Base-by-base conservation (phyloP, 164 flowering plant genomes). In the Magnolia changhungtana region DNA sequence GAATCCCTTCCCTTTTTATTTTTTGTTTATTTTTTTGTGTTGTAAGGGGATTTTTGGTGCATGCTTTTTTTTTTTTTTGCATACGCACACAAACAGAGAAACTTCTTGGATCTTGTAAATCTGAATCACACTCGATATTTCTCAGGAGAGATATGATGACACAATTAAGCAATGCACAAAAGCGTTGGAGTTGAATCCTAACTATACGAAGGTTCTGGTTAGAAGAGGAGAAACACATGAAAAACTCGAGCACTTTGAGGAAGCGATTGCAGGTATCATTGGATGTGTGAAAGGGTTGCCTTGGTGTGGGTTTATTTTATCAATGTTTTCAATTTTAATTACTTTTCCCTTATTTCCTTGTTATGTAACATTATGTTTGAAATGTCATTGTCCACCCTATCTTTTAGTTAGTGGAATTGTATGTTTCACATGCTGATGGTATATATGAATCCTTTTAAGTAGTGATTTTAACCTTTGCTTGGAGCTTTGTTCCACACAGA, bases 191-290 rank as follows among this genome's bases (percentile, higher is more conserved):
- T 82, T 96, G 74, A 91, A 94, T 82, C 97, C 98, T 72, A 52
- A 83, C 7, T 94, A 96, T 80, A 65, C 87, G 79, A 96, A 96
- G 86, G 96, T 95, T 75, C 79, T 92, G 77, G 1, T 85, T 50
- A 87, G 97, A 87, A 92, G 96, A 85, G 97, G 73, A 76, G 98
- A 93, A 80, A 93, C 96, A 16, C 89, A 88, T 77, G 97, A 96
- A 84, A 96, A 86, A 83, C 97, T 92, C 77, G 97, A 96, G 75
- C 86, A 92, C 78, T 96, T 77, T 83, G 99, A 96, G 68, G 99
- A 92, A 76, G 96, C 98, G 66, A 88, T 96, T 78, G 88, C 90
- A 78, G 98, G 98, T 95, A 80, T n/a, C 3, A 50, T 51, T 13
- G 45, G 27, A 29, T 10, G 64, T 13, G 11, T 18, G 31, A 14